Base-by-base conservation (phyloP, 768 basidiomycete species). In the Kwoniella pini region DNA sequence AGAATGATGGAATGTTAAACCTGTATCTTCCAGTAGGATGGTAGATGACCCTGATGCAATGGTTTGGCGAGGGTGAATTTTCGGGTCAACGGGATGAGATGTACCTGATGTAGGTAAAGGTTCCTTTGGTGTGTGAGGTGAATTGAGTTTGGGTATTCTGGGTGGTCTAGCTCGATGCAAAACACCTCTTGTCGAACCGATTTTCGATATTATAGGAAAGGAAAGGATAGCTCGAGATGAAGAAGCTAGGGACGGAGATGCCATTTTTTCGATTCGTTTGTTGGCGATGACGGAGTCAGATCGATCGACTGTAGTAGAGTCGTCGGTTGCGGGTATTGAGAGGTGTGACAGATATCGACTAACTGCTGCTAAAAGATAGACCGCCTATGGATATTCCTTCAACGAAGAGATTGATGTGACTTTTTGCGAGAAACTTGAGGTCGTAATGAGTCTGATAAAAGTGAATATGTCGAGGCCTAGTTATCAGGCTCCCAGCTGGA, bases 111-210 rank as follows among this genome's bases (percentile, higher is more conserved):
- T 71, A 12, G 71, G 75, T 27, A 65, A 58, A 19, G 59, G 63
- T 5, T 46, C 21, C 59, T 73, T 71, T 13, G 68, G 73, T 4
- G 59, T 55, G 22, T 71, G 71, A 17, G 73, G 75, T 4, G 73
- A 69, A 0, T 57, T 55, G 21, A 73, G 58, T 15, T 57, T 39
- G 0, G 73, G 75, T 10, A 63, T 33, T 49, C 75, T 60, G 5
- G 75, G 48, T 22, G 75, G 73, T 56, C 75, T 63, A 26, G 75
- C 75, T 36, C 71, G 68, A 55, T 77, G 75, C 1, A 77, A 21
- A 17, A 77, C 71, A 15, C 68, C 62, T 24, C 75, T 64, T 6
- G 59, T 61, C 0, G 59, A 53, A 1, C 57, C 57, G 22, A 60
- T 36, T 17, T 51, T 28, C 39, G 50, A 46, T 52, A 45, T n/a